A percentile compares a stretch with the other conserved stretches of the same genome.
Conservation (phyloP, 2,329 filamentous ascomycete species). For the Sarocladium brachiariae region DNA sequence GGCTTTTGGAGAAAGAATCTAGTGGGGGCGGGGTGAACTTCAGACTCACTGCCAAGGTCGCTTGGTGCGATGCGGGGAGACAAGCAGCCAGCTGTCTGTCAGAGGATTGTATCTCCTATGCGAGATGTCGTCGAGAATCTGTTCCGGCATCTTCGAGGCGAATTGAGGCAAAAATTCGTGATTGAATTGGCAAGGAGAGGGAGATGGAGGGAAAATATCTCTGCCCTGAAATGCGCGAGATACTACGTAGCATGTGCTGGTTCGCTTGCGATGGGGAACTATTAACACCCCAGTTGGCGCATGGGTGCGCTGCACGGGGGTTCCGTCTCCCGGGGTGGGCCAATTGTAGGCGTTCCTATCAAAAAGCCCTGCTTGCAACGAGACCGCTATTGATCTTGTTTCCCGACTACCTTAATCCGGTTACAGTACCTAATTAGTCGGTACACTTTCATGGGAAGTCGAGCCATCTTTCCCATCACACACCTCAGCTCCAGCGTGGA, state of each 20-base stretch:
- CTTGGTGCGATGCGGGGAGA: constrained; percentile 94
- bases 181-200: not conserved
- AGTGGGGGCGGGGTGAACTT: constrained; percentile 29
- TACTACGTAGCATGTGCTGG: not conserved
- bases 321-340: not conserved
- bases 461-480: not conserved
- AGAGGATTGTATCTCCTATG: constrained; percentile 91
- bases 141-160: constrained; percentile 55
- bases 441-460: not conserved
- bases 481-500: not conserved
- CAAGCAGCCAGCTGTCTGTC: constrained; percentile 83
- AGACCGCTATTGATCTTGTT: too few species aligned
- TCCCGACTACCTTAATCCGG: too few species aligned
- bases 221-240: not conserved
- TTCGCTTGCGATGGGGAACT: too few species aligned
- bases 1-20: not conserved
- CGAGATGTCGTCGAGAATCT: constrained; percentile 89
- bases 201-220: not conserved
- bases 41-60: constrained; percentile 79
- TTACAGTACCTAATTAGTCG: too few species aligned
- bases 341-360: not conserved
- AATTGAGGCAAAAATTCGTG: not conserved
- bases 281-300: too few species aligned
- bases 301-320: too few species aligned
- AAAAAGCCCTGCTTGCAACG: not conserved